These are phyloP conservation scores for Xylaria cubensis DNA, from an alignment of 495 filamentous ascomycete genomes.

Conservation along the genomic window DNA sequence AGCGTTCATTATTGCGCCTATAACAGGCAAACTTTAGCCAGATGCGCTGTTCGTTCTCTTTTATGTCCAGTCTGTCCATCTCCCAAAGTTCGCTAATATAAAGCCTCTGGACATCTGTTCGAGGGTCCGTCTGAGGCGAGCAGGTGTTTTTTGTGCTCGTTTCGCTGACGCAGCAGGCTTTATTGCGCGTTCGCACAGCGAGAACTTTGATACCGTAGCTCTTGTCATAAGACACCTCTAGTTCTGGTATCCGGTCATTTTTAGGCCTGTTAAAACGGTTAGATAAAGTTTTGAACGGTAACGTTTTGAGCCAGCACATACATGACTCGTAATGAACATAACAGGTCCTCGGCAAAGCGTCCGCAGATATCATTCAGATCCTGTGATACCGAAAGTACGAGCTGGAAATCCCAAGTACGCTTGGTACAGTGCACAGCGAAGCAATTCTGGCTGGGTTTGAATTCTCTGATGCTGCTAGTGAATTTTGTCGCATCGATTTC, in stretches of 20 bases:
- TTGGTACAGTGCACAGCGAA: slow-evolving; percentile 51
- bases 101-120: slow-evolving; percentile 29
- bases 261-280: slow-evolving; percentile 26
- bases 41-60: neutral
- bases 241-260: slow-evolving; percentile 18
- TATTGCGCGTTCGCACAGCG: slow-evolving; percentile 43
- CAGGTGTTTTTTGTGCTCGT: slow-evolving; percentile 23
- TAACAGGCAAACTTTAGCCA: slow-evolving; percentile 13
- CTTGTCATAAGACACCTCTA: slow-evolving; percentile 36
- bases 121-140: slow-evolving; percentile 12
- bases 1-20: slow-evolving; percentile 4
- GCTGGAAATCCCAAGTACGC: slow-evolving; percentile 52
- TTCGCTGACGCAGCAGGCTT: slow-evolving; percentile 25
- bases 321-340: slow-evolving; percentile 45
- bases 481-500: slow-evolving; percentile 53
- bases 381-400: slow-evolving; percentile 35
- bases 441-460: slow-evolving; percentile 25
- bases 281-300: neutral
- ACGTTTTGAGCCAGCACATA: slow-evolving; percentile 36
- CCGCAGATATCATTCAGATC: slow-evolving; percentile 36
- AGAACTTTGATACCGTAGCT: slow-evolving; percentile 34
- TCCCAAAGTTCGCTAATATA: slow-evolving; percentile 54
- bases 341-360: slow-evolving; percentile 40
- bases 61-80: neutral
- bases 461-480: slow-evolving; percentile 33